Conservation (phyloP, 2,329 filamentous ascomycete genomes). For the Alternaria triticimaculans region DNA sequence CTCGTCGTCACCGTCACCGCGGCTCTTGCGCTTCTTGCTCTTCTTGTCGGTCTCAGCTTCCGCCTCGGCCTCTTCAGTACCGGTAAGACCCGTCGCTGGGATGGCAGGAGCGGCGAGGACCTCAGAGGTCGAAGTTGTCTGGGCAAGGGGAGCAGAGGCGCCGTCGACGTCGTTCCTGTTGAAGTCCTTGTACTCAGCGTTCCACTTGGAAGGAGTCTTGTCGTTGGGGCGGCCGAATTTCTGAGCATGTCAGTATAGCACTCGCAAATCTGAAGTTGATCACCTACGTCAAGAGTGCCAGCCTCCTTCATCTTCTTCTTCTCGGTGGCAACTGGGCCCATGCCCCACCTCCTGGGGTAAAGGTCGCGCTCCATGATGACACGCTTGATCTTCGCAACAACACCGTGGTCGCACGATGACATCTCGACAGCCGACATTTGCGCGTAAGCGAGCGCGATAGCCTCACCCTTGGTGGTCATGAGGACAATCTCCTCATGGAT, state of each 20-base stretch:
- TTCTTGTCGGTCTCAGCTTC: slow-evolving; percentile 39
- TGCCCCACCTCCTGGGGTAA: slow-evolving; percentile 95
- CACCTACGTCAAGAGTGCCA: slow-evolving; percentile 84
- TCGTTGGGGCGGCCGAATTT: slow-evolving; percentile 96
- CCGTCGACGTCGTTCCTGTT: slow-evolving; percentile 34
- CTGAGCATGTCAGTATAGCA: slow-evolving; percentile 51
- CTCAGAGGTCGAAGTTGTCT: slow-evolving; percentile 42
- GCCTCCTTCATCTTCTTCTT: slow-evolving; percentile 99
- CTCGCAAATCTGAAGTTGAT: not conserved
- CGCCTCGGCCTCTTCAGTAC: slow-evolving; percentile 50
- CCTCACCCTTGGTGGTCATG: slow-evolving; percentile 99
- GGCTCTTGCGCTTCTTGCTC: slow-evolving; percentile 57
- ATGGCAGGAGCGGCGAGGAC: slow-evolving; percentile 48
- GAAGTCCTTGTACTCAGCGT: slow-evolving; percentile 87
- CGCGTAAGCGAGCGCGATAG: slow-evolving; percentile 93
- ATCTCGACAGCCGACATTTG: slow-evolving; percentile 99
- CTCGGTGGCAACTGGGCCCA: slow-evolving; percentile 89
- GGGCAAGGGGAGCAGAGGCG: slow-evolving; percentile 32
- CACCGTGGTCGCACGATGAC: slow-evolving; percentile 94
- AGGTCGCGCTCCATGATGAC: slow-evolving; percentile 99
- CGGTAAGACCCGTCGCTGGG: slow-evolving; percentile 35
- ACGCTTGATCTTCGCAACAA: slow-evolving; percentile 98
- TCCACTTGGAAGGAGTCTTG: slow-evolving; percentile 92
- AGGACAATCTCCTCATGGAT: slow-evolving; percentile 95
- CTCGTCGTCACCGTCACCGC: slow-evolving; percentile 56